phyloP scores from a whole-genome alignment of 306 rosid genomes.

The Arachis stenosperma region DNA sequence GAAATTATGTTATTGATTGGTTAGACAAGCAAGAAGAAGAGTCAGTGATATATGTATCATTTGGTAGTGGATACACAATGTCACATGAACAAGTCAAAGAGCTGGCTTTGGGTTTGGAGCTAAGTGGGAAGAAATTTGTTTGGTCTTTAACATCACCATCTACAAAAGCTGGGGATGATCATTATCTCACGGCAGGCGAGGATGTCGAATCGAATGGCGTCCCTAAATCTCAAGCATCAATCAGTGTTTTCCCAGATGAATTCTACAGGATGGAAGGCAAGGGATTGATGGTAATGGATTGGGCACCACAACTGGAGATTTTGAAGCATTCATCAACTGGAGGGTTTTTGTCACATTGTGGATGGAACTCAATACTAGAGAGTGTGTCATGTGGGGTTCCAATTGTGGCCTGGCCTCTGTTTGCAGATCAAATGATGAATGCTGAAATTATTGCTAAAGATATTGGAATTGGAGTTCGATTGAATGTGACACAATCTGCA shows the following conservation, averaged over 20 bases:
- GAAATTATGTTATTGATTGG: slow-evolving; percentile 19
- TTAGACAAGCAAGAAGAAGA: slow-evolving; percentile 23
- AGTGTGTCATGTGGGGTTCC: slow-evolving; percentile 30
- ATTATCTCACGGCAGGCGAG: slow-evolving; percentile 25
- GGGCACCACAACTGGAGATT: slow-evolving; percentile 34
- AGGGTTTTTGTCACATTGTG: slow-evolving; percentile 28
- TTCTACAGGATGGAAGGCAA: not conserved
- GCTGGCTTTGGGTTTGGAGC: slow-evolving; percentile 25
- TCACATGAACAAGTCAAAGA: slow-evolving; percentile 20
- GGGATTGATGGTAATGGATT: slow-evolving; percentile 10
- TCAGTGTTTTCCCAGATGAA: not conserved
- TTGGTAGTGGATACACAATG: slow-evolving; percentile 32
- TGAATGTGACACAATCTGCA: not conserved
- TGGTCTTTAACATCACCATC: slow-evolving; percentile 1
- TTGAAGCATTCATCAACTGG: slow-evolving; percentile 16
- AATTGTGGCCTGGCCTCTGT: slow-evolving; percentile 2
- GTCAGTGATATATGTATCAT: slow-evolving; percentile 15
- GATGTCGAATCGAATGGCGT: not conserved
- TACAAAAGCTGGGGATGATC: not conserved
- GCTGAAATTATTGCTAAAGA: not conserved
- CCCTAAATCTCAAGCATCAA: not conserved
- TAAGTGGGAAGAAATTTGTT: slow-evolving; percentile 18
- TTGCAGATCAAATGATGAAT: slow-evolving; percentile 28
- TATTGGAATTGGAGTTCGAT: slow-evolving; percentile 10
- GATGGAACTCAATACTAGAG: slow-evolving; percentile 32